Conservation (phyloP, 306 rosid species). For the Sphenostylis stenocarpa region DNA sequence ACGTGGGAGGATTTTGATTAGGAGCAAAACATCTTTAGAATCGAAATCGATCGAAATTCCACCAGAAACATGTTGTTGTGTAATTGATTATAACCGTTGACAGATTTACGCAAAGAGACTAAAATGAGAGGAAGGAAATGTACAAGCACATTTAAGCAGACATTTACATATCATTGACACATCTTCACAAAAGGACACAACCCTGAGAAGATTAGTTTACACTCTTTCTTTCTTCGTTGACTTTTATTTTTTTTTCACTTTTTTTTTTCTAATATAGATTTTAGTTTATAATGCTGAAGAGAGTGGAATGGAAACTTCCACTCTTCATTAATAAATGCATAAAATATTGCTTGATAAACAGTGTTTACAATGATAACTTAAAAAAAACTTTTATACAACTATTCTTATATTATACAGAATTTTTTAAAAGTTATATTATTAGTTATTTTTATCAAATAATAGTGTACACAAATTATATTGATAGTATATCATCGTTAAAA, state of each 20-base stretch:
- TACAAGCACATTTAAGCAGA: not conserved
- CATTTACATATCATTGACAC: not conserved
- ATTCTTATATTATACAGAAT: too few species aligned
- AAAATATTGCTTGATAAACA: not conserved
- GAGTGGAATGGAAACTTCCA: not conserved
- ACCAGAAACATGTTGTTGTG: too few species aligned
- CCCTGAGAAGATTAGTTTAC: not conserved
- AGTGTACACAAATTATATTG: not conserved
- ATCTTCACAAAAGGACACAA: not conserved
- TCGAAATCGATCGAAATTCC: too few species aligned
- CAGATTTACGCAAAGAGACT: not conserved
- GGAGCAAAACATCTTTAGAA: too few species aligned
- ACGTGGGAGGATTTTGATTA: too few species aligned
- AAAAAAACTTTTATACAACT: too few species aligned
- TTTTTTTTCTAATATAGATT: not conserved
- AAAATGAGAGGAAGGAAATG: not conserved
- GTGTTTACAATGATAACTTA: too few species aligned
- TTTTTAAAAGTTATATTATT: too few species aligned
- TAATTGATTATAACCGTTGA: not conserved
- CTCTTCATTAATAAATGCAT: not conserved
- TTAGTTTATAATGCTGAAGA: too few species aligned
- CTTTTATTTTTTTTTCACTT: not conserved
- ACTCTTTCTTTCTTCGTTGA: not conserved
- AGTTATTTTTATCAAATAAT: too few species aligned
- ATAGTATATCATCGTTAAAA: too few species aligned